Evolutionary conservation across 257 asterid species (phyloP), one percentile per base, ranked within the genome.

Genomic region (Salvia hispanica): DNA sequence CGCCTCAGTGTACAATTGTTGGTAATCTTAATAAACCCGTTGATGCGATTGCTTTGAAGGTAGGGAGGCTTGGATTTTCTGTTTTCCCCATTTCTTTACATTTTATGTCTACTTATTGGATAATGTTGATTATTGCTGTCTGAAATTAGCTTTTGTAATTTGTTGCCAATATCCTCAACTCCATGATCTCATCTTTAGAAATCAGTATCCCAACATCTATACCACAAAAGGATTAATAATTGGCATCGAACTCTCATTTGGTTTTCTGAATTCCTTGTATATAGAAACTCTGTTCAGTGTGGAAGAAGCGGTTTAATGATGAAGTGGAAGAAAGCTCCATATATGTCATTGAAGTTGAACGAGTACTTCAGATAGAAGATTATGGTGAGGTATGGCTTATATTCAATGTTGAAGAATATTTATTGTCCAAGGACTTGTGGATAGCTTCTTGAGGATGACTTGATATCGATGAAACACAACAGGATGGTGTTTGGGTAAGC

Each of bases 401-500:
- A 45, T 74, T 76, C 62, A 14, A 9, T 66, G 68, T 43, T 21
- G n/a, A 54, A 60, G 14, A 25, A 9, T 33, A 16, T 44, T 14
- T 60, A 9, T 7, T 47, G 10, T 45, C 28, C 36, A 53, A 54
- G 62, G 48, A 58, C 50, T 15, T 70, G 44, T 33, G 66, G 39
- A 37, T 47, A 10, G 64, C n/a, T 78, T 36, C 58, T 34, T 67
- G 74, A 25, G 66, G 50, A 18, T 62, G 56, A 50, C 62, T 64
- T 45, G 72, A 16, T 73, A 36, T 39, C 64, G 46, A 58, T 37
- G 18, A 11, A 60, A 70, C 11, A 51, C 64, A 77, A 57, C 82
- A 90, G 97, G 96, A 78, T 74, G 96, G 94, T 47, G 76, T 84
- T 69, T 90, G 97, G 96, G 86, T 88, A 50, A 73, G 73, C 47